Evolutionary conservation across 2,329 filamentous ascomycete species (phyloP).

Genomic region (Fonsecaea multimorphosa): DNA sequence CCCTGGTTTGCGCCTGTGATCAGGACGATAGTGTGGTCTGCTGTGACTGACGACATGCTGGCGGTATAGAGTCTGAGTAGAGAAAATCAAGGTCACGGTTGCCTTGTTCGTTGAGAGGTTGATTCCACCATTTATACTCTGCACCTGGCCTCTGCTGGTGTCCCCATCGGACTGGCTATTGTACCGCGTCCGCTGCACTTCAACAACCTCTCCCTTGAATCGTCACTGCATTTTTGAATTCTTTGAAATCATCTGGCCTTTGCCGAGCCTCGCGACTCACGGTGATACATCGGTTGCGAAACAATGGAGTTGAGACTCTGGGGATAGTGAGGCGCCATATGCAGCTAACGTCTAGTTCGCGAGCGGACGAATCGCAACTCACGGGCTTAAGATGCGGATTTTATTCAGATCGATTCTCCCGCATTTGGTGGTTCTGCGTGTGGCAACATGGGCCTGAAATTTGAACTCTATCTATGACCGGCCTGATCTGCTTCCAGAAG

Average conservation of each 20-base stretch:
- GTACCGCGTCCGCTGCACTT: not conserved
- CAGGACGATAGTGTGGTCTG: slow-evolving; percentile 26
- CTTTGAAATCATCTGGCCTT: not conserved
- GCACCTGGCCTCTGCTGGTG: not conserved
- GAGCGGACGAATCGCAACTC: slow-evolving; percentile 29
- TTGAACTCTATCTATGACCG: not conserved
- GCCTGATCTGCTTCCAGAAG: not conserved
- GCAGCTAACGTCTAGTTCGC: slow-evolving; percentile 33
- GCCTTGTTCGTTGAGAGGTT: not conserved
- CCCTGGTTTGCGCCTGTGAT: slow-evolving; percentile 36
- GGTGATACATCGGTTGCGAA: not conserved
- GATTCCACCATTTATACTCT: not conserved
- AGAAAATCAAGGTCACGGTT: too few relatives aligned
- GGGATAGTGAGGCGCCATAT: slow-evolving; percentile 20
- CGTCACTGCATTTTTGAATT: not conserved
- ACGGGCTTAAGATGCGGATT: slow-evolving; percentile 10
- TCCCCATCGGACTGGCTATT: slow-evolving; percentile 17
- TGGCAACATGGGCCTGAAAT: not conserved
- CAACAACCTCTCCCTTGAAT: not conserved
- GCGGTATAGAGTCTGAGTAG: not conserved
- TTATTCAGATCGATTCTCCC: not conserved
- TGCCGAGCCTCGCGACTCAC: not conserved
- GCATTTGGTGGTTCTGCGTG: not conserved
- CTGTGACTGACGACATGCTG: slow-evolving; percentile 14
- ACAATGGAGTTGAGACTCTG: not conserved